Evolutionary conservation across 257 asterid genomes (phyloP).

Genomic region (Solanum peruvianum): DNA sequence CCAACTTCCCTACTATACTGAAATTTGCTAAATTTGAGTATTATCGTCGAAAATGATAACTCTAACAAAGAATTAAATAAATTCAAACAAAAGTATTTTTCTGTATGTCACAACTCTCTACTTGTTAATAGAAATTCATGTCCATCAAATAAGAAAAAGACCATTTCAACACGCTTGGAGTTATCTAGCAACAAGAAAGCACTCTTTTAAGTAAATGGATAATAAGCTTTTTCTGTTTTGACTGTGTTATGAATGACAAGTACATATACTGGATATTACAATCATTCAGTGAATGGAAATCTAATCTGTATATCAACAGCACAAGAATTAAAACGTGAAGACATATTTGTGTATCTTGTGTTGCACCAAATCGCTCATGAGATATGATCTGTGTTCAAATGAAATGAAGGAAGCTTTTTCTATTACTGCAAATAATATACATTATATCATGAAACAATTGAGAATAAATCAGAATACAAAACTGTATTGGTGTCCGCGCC

Average conservation of each 20-base stretch:
- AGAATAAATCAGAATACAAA: conserved; percentile 8
- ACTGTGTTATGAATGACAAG: not conserved
- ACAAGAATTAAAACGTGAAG: not conserved
- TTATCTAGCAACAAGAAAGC: not conserved
- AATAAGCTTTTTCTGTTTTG: not conserved
- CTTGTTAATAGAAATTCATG: not conserved
- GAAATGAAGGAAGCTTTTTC: not conserved
- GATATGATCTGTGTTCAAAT: not conserved
- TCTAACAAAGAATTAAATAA: not conserved
- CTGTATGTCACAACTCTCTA: not conserved
- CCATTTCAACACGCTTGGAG: not conserved
- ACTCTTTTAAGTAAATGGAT: not conserved
- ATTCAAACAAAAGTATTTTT: not conserved
- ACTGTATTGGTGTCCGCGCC: not conserved
- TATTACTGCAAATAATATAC: conserved; percentile 4
- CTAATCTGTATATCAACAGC: not conserved
- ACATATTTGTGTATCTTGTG: not conserved
- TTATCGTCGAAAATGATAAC: not conserved
- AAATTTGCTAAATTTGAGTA: not conserved
- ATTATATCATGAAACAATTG: conserved; percentile 5
- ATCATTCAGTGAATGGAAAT: not conserved
- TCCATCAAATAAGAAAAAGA: not conserved
- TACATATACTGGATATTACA: not conserved
- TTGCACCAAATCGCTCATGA: not conserved
- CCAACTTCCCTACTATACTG: not conserved